Evolutionary conservation across 768 basidiomycete genomes (phyloP).

Genomic region (Mycena galericulata): DNA sequence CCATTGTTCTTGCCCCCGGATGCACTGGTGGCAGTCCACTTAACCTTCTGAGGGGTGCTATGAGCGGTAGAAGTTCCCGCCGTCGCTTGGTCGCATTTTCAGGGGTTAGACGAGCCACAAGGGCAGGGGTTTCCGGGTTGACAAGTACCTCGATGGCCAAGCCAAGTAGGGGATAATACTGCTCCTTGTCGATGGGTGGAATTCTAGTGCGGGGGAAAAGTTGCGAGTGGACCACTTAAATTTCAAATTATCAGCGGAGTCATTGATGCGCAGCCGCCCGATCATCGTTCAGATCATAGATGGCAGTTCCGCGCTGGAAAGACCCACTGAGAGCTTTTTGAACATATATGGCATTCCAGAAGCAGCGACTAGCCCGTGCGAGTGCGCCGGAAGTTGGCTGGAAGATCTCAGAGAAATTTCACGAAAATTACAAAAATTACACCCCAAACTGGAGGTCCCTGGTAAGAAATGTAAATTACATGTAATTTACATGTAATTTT

Average conservation of each 20-base stretch:
- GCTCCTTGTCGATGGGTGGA: slow-evolving; percentile 5
- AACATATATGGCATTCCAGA: neutral
- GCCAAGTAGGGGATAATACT: slow-evolving; percentile 1
- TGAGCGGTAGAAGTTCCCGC: neutral
- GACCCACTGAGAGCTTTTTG: neutral
- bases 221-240: neutral
- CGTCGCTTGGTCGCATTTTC: neutral
- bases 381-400: neutral
- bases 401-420: neutral
- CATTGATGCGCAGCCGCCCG: neutral
- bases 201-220: neutral
- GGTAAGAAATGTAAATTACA: slow-evolving; percentile 4
- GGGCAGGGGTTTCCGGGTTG: neutral
- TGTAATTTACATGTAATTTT: slow-evolving; percentile 12
- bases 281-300: neutral
- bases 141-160: neutral
- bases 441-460: neutral
- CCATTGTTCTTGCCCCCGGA: neutral
- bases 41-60: neutral
- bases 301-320: neutral
- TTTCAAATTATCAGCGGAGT: neutral
- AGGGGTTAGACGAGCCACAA: neutral
- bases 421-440: slow-evolving; percentile 12
- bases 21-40: slow-evolving; percentile 1
- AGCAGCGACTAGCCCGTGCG: neutral